Evolutionary conservation across 495 filamentous ascomycete genomes (phyloP).

Genomic region (Daldinia bambusicola): DNA sequence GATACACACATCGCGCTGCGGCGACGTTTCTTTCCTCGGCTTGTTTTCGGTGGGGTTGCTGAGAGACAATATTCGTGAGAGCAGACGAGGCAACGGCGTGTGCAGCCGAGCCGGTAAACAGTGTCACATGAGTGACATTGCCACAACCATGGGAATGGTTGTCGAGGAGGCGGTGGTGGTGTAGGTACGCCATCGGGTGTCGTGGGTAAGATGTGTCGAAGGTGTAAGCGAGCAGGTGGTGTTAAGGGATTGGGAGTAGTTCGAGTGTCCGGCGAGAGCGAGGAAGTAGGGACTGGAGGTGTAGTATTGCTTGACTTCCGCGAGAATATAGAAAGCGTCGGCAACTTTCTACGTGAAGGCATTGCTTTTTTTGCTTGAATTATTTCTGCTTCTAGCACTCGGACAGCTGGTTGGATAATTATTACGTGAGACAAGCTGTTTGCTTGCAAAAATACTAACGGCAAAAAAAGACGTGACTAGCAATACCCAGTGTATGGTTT

Average conservation of each 20-base stretch:
- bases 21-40: slow-evolving; percentile 36
- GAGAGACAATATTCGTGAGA: slow-evolving; percentile 55
- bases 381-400: slow-evolving; percentile 7
- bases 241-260: slow-evolving; percentile 24
- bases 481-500: slow-evolving; percentile 3
- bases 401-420: slow-evolving; percentile 22
- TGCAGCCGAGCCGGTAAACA: slow-evolving; percentile 54
- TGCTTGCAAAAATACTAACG: slow-evolving; percentile 17
- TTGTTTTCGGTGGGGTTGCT: slow-evolving; percentile 10
- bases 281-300: not conserved
- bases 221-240: slow-evolving; percentile 46
- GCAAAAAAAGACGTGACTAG: slow-evolving; percentile 1
- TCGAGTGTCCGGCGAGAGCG: slow-evolving; percentile 5
- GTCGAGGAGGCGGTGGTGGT: slow-evolving; percentile 43
- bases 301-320: not conserved
- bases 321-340: slow-evolving; percentile 34
- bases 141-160: slow-evolving; percentile 57
- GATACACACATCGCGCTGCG: slow-evolving; percentile 40
- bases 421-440: slow-evolving; percentile 17
- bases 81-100: slow-evolving; percentile 58
- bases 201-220: slow-evolving; percentile 43
- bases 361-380: slow-evolving; percentile 8
- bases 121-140: slow-evolving; percentile 55
- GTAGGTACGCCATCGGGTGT: slow-evolving; percentile 43
- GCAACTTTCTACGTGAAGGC: slow-evolving; percentile 36